phyloP scores from a whole-genome alignment of 257 asterid genomes.

The Primulina tabacum region DNA sequence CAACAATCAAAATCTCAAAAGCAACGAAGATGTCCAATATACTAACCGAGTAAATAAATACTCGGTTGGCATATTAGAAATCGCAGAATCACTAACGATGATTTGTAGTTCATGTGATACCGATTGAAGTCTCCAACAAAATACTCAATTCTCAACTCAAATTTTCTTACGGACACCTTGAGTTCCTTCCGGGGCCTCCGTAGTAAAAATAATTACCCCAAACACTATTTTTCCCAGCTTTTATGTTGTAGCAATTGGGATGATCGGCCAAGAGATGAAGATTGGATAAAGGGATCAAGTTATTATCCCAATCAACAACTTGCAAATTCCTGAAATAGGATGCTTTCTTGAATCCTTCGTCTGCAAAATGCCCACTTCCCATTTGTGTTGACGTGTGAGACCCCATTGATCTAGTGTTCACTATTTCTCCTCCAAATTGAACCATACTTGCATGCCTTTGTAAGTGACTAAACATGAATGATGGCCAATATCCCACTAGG shows the following conservation, averaged over 20 bases:
- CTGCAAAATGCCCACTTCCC: slow-evolving; percentile 62
- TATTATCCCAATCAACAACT: slow-evolving; percentile 55
- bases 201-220: slow-evolving; percentile 59
- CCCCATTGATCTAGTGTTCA: slow-evolving; percentile 35
- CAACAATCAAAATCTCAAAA: background rate
- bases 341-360: slow-evolving; percentile 51
- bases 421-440: slow-evolving; percentile 56
- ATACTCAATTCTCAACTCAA: too few relatives aligned
- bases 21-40: background rate
- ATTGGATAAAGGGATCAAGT: slow-evolving; percentile 40
- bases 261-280: slow-evolving; percentile 45
- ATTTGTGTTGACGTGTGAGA: slow-evolving; percentile 52
- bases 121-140: too few relatives aligned
- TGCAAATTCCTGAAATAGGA: slow-evolving; percentile 50
- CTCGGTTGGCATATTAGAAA: background rate
- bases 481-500: slow-evolving; percentile 55
- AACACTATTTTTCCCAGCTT: slow-evolving; percentile 41
- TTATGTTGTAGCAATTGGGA: slow-evolving; percentile 47
- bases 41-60: background rate
- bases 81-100: background rate
- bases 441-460: slow-evolving; percentile 45
- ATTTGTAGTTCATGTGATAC: too few relatives aligned
- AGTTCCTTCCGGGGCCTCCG: slow-evolving; percentile 59
- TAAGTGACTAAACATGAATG: slow-evolving; percentile 40
- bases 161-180: slow-evolving; percentile 37